These are phyloP conservation scores for Leptographium wingfieldii DNA, from an alignment of 2,329 filamentous ascomycete species.

Conservation along the genomic window DNA sequence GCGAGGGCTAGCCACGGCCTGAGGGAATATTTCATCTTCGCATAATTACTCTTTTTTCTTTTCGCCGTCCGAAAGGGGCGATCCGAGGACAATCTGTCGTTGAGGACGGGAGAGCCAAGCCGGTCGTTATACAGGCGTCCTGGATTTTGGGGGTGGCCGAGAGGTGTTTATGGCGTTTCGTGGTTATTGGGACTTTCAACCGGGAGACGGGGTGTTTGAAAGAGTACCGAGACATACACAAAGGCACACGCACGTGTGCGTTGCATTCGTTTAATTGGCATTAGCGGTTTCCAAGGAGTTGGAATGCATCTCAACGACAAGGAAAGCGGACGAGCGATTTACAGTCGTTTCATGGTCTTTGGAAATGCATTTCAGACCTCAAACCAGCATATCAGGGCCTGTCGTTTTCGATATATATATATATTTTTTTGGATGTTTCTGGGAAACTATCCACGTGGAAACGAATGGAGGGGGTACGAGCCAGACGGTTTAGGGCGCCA, in stretches of 20 bases:
- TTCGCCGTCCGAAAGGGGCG: neutral
- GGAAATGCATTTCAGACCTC: neutral
- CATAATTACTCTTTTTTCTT: neutral
- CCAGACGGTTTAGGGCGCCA: neutral
- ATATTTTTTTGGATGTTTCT: slow-evolving; percentile 1
- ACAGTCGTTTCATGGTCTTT: slow-evolving; percentile 6
- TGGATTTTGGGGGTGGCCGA: neutral
- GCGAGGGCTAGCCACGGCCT: neutral
- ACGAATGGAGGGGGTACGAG: neutral
- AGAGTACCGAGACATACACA: slow-evolving; percentile 5
- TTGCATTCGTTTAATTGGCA: slow-evolving; percentile 11
- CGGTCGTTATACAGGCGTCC: neutral
- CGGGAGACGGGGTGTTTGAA: neutral
- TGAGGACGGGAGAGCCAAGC: neutral
- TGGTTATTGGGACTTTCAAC: neutral
- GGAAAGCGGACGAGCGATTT: slow-evolving; percentile 2
- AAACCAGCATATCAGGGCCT: neutral
- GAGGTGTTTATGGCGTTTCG: neutral
- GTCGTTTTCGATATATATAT: slow-evolving; percentile 2
- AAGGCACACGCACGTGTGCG: slow-evolving; percentile 4
- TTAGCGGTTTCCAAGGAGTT: slow-evolving; percentile 6
- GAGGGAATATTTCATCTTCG: neutral
- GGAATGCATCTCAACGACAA: slow-evolving; percentile 5
- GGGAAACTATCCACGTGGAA: slow-evolving; percentile 1
- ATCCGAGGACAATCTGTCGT: neutral